phyloP scores from a whole-genome alignment of 257 asterid genomes.

The Solanum neorickii region DNA sequence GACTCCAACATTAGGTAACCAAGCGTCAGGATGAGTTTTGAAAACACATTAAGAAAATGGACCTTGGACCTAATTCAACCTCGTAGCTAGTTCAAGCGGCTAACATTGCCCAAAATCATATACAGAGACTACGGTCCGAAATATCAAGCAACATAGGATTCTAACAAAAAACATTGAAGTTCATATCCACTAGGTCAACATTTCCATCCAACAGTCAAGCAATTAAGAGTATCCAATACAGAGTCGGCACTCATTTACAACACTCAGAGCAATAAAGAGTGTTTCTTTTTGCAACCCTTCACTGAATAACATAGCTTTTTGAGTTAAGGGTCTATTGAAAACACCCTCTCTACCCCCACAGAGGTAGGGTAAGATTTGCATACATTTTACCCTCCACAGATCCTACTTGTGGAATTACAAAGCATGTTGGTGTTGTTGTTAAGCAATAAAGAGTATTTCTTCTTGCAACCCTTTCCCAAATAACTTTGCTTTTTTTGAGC shows the following conservation, averaged over 20 bases:
- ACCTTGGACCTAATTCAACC: neutral
- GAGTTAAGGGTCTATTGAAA: neutral
- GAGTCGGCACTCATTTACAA: neutral
- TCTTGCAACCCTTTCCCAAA: neutral
- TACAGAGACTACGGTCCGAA: neutral
- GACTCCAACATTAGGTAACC: neutral
- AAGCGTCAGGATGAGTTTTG: neutral
- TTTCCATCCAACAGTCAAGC: neutral
- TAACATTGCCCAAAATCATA: neutral
- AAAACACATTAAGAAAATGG: neutral
- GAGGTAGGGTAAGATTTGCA: neutral
- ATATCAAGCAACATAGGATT: neutral
- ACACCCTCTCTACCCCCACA: neutral
- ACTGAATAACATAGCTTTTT: neutral
- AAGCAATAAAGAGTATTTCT: neutral
- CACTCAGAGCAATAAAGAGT: neutral
- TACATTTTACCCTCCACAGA: neutral
- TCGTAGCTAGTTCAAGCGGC: neutral
- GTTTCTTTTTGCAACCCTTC: neutral
- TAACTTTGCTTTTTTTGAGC: rapidly evolving
- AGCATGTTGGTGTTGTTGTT: neutral
- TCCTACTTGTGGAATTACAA: neutral
- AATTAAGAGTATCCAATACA: neutral
- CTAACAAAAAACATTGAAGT: neutral
- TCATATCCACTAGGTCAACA: neutral